Percentiles rank a stretch among this genome's conserved stretches.
Conservation (phyloP, 73 alveolate genomes). For the Tetrahymena borealis region DNA sequence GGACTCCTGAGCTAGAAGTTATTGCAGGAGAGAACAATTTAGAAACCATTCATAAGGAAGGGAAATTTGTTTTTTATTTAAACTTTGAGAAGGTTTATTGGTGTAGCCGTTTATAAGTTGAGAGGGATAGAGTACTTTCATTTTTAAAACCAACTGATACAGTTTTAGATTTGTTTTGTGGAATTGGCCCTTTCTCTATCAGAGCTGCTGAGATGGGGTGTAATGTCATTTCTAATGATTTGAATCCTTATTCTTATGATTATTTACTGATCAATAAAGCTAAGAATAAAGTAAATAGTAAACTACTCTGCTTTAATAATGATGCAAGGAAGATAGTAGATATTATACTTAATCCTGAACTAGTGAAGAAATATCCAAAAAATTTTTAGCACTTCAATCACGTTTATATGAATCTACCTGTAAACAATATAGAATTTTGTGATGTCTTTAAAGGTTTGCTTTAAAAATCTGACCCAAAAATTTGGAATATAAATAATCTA, state of each 20-base stretch:
- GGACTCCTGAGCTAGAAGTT: constrained; percentile 95
- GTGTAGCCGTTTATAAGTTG: constrained; percentile 93
- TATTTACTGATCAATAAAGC: constrained; percentile 62
- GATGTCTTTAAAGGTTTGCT: constrained; percentile 83
- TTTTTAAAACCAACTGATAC: neutral
- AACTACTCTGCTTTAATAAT: constrained; percentile 78
- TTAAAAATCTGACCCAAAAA: constrained; percentile 64
- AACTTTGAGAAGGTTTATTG: constrained; percentile 95
- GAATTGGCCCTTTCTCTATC: constrained; percentile 97
- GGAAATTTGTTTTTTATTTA: constrained; percentile 73
- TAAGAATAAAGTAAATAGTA: constrained; percentile 39
- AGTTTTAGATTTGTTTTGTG: constrained; percentile 94
- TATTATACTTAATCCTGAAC: constrained; percentile 45
- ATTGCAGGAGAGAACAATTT: constrained; percentile 91
- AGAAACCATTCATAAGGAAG: constrained; percentile 67
- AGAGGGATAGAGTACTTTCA: constrained; percentile 83
- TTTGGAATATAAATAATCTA: constrained; percentile 70
- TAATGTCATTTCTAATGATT: constrained; percentile 91
- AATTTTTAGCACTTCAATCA: constrained; percentile 77
- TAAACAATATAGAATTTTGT: constrained; percentile 92
- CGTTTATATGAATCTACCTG: constrained; percentile 96
- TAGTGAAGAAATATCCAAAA: constrained; percentile 44
- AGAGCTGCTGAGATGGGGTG: constrained; percentile 86
- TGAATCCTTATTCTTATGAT: constrained; percentile 89
- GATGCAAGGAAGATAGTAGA: constrained; percentile 93